Evolutionary conservation across 108 stramenopile genomes (phyloP).

Genomic region (Skeletonema tropicum): DNA sequence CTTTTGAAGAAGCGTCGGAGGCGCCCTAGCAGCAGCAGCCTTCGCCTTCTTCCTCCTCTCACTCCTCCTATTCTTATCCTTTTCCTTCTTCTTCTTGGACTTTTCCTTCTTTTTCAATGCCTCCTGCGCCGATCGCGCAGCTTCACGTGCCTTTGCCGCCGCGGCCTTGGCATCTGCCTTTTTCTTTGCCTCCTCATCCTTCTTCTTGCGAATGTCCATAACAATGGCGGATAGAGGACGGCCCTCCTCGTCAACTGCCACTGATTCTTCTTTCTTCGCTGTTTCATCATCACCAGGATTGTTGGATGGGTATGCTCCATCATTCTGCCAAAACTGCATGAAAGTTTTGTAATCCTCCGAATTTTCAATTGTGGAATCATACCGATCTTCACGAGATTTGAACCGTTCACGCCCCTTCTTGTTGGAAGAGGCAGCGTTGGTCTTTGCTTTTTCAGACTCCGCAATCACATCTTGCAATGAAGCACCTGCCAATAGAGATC

Average conservation of each 20-base stretch:
- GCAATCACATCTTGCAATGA: constrained; percentile 21
- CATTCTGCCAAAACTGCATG: constrained; percentile 20
- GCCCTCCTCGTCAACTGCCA: constrained; percentile 45
- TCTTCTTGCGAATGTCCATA: constrained; percentile 32
- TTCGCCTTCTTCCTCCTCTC: constrained; percentile 12
- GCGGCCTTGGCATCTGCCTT: constrained; percentile 40
- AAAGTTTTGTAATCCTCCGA: constrained; percentile 48
- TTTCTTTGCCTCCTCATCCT: constrained; percentile 28
- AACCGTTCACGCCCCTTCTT: constrained; percentile 15
- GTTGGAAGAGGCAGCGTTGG: background rate
- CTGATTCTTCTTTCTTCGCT: constrained; percentile 7
- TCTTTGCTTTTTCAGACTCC: constrained; percentile 9
- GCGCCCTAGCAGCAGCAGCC: constrained; percentile 5
- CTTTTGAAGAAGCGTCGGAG: constrained; percentile 34
- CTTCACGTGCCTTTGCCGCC: constrained; percentile 34
- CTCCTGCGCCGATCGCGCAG: constrained; percentile 28
- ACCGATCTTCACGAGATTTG: constrained; percentile 37
- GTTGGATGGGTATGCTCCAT: constrained; percentile 15
- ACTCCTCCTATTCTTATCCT: constrained; percentile 10
- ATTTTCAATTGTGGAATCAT: constrained; percentile 48
- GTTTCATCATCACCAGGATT: background rate
- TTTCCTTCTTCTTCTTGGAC: constrained; percentile 26
- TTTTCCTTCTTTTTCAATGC: constrained; percentile 12
- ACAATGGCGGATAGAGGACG: constrained; percentile 46
- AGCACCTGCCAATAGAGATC: constrained; percentile 15